A percentile compares a stretch with the other conserved stretches of the same genome.
These are phyloP conservation scores for Chrysoporthe puriensis DNA, from an alignment of 2,329 filamentous ascomycete genomes.

Conservation along the genomic window DNA sequence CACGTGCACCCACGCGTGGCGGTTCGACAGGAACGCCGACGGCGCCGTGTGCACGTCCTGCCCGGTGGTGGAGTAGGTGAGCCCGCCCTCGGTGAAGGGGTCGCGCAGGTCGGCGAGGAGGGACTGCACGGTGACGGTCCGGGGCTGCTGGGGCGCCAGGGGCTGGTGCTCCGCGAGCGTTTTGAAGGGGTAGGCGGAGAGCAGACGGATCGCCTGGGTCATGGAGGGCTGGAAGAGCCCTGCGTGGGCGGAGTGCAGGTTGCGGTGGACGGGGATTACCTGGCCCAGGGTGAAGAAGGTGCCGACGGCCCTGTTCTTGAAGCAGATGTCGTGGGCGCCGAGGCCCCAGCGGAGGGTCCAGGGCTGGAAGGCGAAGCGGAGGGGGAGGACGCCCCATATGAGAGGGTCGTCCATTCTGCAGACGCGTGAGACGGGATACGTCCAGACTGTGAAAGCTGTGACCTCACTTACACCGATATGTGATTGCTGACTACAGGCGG, in stretches of 20 bases:
- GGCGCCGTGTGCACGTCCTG: slow-evolving; percentile 70
- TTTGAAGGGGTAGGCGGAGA: slow-evolving; percentile 64
- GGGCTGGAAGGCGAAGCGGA: slow-evolving; percentile 71
- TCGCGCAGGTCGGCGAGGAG: slow-evolving; percentile 38
- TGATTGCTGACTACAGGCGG: slow-evolving; percentile 75
- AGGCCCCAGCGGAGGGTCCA: slow-evolving; percentile 85
- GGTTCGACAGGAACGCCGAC: slow-evolving; percentile 69
- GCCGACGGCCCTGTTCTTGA: slow-evolving; percentile 74
- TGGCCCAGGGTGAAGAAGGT: slow-evolving; percentile 89
- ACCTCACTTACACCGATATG: slow-evolving; percentile 75
- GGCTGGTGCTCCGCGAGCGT: slow-evolving; percentile 29
- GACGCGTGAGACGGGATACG: background rate
- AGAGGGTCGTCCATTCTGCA: slow-evolving; percentile 88
- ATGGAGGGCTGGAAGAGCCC: slow-evolving; percentile 91
- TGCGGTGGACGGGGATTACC: slow-evolving; percentile 85
- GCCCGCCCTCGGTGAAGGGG: slow-evolving; percentile 53
- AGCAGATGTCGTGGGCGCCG: slow-evolving; percentile 95
- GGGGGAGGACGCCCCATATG: slow-evolving; percentile 87
- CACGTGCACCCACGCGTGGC: slow-evolving; percentile 86
- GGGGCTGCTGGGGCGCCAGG: slow-evolving; percentile 18
- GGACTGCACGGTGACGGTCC: slow-evolving; percentile 28
- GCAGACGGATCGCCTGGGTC: slow-evolving; percentile 79
- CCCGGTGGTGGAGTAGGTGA: slow-evolving; percentile 68
- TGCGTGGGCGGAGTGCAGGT: slow-evolving; percentile 75
- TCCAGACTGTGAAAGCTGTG: no score